Evolutionary conservation across 108 stramenopile genomes (phyloP).

Genomic region (Skeletonema tropicum): DNA sequence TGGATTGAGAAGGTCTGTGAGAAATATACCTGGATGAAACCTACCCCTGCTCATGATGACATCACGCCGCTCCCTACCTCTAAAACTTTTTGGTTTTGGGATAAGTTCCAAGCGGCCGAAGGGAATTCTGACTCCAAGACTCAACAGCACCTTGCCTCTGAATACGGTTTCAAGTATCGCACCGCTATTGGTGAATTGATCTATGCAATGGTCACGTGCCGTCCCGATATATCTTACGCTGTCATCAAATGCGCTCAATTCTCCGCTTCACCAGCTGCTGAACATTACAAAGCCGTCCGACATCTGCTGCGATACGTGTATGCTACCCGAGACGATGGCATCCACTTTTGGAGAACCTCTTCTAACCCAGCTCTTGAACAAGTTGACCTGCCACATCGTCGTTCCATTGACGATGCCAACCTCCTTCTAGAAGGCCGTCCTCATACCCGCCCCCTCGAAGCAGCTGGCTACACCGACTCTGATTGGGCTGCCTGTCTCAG

Average conservation of each 20-base stretch:
- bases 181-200: not conserved
- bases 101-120: too few species aligned
- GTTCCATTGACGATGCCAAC: too few species aligned
- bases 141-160: too few species aligned
- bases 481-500: constrained; percentile 35
- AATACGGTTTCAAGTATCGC: too few species aligned
- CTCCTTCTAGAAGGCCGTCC: too few species aligned
- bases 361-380: too few species aligned
- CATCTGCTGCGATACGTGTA: constrained; percentile 1
- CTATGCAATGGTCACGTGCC: not conserved
- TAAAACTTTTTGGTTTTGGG: too few species aligned
- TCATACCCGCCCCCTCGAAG: not conserved
- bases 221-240: not conserved
- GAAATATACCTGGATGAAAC: too few species aligned
- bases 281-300: not conserved
- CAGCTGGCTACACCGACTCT: constrained; percentile 26
- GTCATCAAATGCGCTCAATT: not conserved
- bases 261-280: not conserved
- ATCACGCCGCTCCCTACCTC: too few species aligned
- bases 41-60: too few species aligned
- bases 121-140: too few species aligned
- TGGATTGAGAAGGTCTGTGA: too few species aligned
- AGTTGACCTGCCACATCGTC: not conserved
- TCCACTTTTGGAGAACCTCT: constrained; percentile 40
- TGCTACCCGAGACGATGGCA: constrained; percentile 14